These are phyloP conservation scores for Manihot esculenta DNA, from an alignment of 441 rosid genomes.

Conservation along the genomic window DNA sequence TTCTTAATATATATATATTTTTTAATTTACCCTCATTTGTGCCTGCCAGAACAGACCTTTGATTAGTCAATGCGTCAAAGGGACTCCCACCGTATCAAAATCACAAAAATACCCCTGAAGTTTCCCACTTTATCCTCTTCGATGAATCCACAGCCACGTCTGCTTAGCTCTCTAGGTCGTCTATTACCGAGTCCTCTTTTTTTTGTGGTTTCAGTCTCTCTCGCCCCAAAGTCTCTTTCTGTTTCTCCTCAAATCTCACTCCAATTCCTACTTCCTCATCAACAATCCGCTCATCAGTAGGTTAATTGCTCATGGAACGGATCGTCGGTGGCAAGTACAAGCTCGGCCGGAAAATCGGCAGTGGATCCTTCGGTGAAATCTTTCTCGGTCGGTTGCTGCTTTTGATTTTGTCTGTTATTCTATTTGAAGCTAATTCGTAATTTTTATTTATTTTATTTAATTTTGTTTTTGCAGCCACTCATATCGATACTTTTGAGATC, in stretches of 20 bases:
- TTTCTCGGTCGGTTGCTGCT: conserved; percentile 54
- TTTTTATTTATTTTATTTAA: background rate
- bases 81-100: background rate
- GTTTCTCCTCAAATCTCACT: background rate
- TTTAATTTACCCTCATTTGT: too few species aligned
- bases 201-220: conserved; percentile 23
- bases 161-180: conserved; percentile 11
- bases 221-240: background rate
- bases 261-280: background rate
- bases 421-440: background rate
- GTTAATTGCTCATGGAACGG: conserved; percentile 57
- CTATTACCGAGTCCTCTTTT: background rate
- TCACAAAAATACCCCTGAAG: conserved; percentile 30
- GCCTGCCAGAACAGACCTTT: background rate
- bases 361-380: conserved; percentile 95
- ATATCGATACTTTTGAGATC: conserved; percentile 87
- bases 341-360: conserved; percentile 95
- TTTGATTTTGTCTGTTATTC: background rate
- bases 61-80: conserved; percentile 22
- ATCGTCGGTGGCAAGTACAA: conserved; percentile 83
- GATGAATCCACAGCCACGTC: conserved; percentile 19
- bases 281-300: background rate
- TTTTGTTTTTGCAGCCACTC: conserved; percentile 71
- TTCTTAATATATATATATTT: too few species aligned
- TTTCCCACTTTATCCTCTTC: conserved; percentile 16